These are phyloP conservation scores for Ceriops decandra DNA, from an alignment of 345 rosid species.

Conservation along the genomic window DNA sequence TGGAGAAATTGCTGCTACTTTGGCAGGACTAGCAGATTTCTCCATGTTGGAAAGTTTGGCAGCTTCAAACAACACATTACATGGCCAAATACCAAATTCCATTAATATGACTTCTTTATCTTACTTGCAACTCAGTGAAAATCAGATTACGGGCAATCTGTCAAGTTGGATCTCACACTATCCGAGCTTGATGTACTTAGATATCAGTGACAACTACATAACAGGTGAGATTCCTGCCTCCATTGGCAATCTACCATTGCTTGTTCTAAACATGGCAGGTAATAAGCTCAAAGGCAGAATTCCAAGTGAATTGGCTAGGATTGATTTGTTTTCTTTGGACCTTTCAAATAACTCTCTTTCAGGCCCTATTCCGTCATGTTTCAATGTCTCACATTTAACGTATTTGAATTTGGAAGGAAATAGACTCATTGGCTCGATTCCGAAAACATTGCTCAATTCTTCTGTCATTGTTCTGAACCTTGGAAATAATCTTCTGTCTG, in stretches of 20 bases:
- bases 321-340: background rate
- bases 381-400: no score
- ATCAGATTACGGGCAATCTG: no score
- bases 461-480: background rate
- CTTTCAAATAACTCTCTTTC: background rate
- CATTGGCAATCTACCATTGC: background rate
- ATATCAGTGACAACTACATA: background rate
- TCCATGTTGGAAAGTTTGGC: no score
- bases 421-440: background rate
- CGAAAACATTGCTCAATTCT: background rate
- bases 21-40: no score
- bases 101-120: no score
- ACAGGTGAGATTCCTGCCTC: background rate
- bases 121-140: no score
- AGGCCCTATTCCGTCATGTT: background rate
- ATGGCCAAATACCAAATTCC: no score
- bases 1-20: no score
- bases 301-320: background rate
- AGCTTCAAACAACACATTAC: no score
- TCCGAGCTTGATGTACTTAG: accelerated
- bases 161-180: no score
- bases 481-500: background rate
- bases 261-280: background rate
- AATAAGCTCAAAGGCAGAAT: background rate
- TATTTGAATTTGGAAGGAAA: background rate